phyloP scores from a whole-genome alignment of 257 asterid genomes.

The Leonotis leonurus region DNA sequence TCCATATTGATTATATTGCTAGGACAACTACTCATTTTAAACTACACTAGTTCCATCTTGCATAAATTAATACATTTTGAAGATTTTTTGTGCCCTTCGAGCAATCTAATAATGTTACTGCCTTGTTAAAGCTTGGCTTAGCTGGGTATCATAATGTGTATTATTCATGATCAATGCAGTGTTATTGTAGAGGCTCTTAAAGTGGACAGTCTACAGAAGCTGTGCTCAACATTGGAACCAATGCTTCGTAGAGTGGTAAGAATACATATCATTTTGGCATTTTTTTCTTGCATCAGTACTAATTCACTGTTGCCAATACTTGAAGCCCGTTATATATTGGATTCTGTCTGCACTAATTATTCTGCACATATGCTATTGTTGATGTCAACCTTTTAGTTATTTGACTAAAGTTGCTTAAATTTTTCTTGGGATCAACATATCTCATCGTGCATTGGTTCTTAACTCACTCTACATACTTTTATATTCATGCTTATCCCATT shows the following conservation, averaged over 20 bases:
- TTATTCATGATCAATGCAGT: conserved; percentile 50
- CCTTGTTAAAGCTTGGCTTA: neutral
- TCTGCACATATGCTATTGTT: neutral
- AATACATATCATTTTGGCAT: conserved; percentile 8
- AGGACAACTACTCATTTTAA: neutral
- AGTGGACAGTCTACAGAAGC: conserved; percentile 90
- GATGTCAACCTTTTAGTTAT: neutral
- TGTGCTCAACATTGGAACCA: conserved; percentile 93
- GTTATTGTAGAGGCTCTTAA: conserved; percentile 94
- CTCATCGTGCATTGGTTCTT: neutral
- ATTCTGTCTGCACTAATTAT: neutral
- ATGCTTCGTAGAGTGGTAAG: no score
- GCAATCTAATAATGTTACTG: neutral
- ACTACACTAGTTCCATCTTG: neutral
- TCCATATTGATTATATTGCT: neutral
- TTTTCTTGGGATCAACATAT: neutral
- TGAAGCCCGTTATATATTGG: conserved; percentile 1
- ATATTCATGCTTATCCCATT: neutral
- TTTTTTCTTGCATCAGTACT: conserved; percentile 1
- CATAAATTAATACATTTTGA: neutral
- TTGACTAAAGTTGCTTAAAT: neutral
- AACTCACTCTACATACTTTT: neutral
- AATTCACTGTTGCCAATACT: neutral
- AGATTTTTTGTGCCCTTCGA: neutral
- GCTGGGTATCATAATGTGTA: conserved; percentile 5